Evolutionary conservation across 2,329 filamentous ascomycete species (phyloP).

Genomic region (Calonectria pseudoreteaudii): DNA sequence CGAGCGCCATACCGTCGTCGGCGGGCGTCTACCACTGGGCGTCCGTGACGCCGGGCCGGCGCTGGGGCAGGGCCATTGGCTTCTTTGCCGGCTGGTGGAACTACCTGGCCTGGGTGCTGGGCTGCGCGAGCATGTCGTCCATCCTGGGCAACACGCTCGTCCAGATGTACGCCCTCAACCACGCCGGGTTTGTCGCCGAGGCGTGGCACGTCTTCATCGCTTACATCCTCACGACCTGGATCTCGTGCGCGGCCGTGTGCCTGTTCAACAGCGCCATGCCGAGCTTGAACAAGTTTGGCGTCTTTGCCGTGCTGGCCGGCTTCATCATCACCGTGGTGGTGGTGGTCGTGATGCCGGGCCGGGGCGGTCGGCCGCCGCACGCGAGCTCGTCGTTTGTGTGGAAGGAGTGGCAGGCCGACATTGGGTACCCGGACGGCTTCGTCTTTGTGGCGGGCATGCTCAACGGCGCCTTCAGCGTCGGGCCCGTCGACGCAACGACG

Average conservation of each 20-base stretch:
- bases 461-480: slow-evolving; percentile 78
- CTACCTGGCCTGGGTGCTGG: slow-evolving; percentile 55
- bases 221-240: slow-evolving; percentile 55
- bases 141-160: slow-evolving; percentile 56
- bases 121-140: slow-evolving; percentile 53
- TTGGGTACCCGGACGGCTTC: slow-evolving; percentile 56
- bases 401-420: slow-evolving; percentile 52
- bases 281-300: slow-evolving; percentile 64
- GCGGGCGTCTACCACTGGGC: slow-evolving; percentile 73
- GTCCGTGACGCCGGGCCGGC: slow-evolving; percentile 64
- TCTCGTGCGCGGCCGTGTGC: slow-evolving; percentile 55
- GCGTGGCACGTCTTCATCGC: slow-evolving; percentile 58
- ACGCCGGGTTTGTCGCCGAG: slow-evolving; percentile 50
- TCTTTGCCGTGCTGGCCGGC: slow-evolving; percentile 61
- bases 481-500: slow-evolving; percentile 73
- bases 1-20: slow-evolving; percentile 71
- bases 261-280: slow-evolving; percentile 67
- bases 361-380: slow-evolving; percentile 42
- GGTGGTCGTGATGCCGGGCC: slow-evolving; percentile 63
- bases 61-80: slow-evolving; percentile 62
- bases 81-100: slow-evolving; percentile 62
- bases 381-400: slow-evolving; percentile 54
- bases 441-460: slow-evolving; percentile 57
- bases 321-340: slow-evolving; percentile 67
- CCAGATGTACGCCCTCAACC: slow-evolving; percentile 58